Evolutionary conservation across 2,329 filamentous ascomycete genomes (phyloP).

Genomic region (Penicillium decumbens): DNA sequence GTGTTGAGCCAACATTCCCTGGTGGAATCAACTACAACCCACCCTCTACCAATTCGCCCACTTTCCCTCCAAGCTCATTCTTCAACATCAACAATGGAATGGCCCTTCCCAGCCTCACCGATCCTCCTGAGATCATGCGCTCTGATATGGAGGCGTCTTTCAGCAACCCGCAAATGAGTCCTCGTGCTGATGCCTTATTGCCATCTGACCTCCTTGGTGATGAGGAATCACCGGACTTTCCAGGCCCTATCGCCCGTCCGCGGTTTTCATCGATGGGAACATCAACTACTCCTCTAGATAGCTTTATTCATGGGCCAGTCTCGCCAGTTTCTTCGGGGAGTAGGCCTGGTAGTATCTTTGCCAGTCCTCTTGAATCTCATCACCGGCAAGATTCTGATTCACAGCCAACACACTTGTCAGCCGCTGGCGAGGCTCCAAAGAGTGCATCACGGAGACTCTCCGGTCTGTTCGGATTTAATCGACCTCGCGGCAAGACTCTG

Average conservation of each 20-base stretch:
- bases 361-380: slow-evolving; percentile 45
- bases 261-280: slow-evolving; percentile 31
- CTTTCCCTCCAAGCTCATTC: slow-evolving; percentile 50
- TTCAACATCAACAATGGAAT: slow-evolving; percentile 62
- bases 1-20: slow-evolving; percentile 39
- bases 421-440: slow-evolving; percentile 35
- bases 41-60: slow-evolving; percentile 49
- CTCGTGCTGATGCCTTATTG: slow-evolving; percentile 56
- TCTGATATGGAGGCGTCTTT: slow-evolving; percentile 54
- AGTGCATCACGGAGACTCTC: slow-evolving; percentile 53
- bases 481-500: slow-evolving; percentile 58
- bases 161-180: slow-evolving; percentile 60
- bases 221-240: slow-evolving; percentile 44
- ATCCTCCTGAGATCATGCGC: slow-evolving; percentile 38
- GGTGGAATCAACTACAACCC: slow-evolving; percentile 46
- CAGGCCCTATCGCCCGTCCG: slow-evolving; percentile 26
- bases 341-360: slow-evolving; percentile 43
- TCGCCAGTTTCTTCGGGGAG: slow-evolving; percentile 46
- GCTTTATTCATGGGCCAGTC: slow-evolving; percentile 36
- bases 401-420: slow-evolving; percentile 30
- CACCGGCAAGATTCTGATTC: slow-evolving; percentile 37
- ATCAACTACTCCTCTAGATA: slow-evolving; percentile 30
- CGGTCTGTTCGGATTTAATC: slow-evolving; percentile 54
- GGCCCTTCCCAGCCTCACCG: slow-evolving; percentile 47
- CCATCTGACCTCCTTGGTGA: slow-evolving; percentile 59